Conservation (phyloP, 306 rosid genomes). For the Rosa lucieae region DNA sequence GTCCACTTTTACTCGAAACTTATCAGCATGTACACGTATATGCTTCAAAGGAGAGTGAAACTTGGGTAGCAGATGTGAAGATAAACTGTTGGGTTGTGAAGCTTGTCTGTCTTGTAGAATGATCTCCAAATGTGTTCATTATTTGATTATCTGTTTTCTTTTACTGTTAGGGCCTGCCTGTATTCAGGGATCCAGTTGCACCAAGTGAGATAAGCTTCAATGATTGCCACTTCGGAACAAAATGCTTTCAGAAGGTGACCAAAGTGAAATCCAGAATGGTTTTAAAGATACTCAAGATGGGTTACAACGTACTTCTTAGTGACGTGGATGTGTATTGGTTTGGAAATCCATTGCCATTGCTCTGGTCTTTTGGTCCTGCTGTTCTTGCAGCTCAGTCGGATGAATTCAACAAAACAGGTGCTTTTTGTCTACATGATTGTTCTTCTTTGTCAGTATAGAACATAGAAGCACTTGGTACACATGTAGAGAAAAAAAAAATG, state of each 20-base stretch:
- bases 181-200: conserved; percentile 68
- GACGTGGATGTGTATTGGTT: conserved; percentile 94
- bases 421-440: conserved; percentile 1
- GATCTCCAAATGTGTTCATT: background rate
- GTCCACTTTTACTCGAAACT: background rate
- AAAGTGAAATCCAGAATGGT: conserved; percentile 91
- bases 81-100: background rate
- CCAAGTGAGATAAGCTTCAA: conserved; percentile 67
- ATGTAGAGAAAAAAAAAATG: background rate
- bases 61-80: background rate
- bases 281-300: conserved; percentile 73
- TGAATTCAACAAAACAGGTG: conserved; percentile 78
- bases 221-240: conserved; percentile 90
- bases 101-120: background rate
- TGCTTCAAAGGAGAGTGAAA: background rate
- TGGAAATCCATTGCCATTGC: conserved; percentile 66
- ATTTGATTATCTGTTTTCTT: background rate
- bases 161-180: conserved; percentile 77
- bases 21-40: background rate
- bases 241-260: conserved; percentile 94
- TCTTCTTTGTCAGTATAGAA: background rate
- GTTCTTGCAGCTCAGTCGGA: conserved; percentile 83
- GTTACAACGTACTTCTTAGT: conserved; percentile 88
- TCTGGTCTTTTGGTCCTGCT: conserved; percentile 64
- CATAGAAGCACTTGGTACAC: background rate